Conservation (phyloP, 192 early-diverging fungal genomes). For the Coemansia sp. region DNA sequence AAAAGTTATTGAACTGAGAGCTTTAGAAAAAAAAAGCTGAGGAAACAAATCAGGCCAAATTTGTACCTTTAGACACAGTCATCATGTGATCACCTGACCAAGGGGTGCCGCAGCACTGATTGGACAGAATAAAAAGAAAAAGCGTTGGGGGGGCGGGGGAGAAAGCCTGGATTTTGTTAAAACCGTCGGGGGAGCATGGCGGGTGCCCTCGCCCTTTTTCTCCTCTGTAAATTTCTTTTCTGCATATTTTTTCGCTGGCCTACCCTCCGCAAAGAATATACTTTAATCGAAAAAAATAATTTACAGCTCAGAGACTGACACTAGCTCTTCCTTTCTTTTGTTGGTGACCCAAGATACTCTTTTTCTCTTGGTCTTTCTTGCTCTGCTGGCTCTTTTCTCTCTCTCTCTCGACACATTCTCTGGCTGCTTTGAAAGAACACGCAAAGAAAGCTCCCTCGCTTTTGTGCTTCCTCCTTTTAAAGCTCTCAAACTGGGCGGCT, state of each 20-base stretch:
- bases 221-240: slow-evolving; percentile 2
- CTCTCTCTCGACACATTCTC: background rate
- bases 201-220: slow-evolving; percentile 2
- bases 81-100: slow-evolving; percentile 1
- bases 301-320: background rate
- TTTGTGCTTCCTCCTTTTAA: background rate
- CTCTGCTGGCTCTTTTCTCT: background rate
- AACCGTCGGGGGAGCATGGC: slow-evolving; percentile 4
- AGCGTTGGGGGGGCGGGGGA: background rate
- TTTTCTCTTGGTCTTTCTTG: background rate
- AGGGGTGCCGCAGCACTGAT: slow-evolving; percentile 5
- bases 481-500: background rate
- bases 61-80: background rate
- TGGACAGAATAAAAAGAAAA: background rate
- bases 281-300: background rate
- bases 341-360: background rate
- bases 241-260: slow-evolving; percentile 11
- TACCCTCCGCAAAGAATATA: slow-evolving; percentile 6
- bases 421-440: background rate
- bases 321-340: background rate
- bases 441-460: background rate
- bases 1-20: background rate
- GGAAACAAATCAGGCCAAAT: background rate
- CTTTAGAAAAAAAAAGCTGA: background rate
- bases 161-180: background rate